Evolutionary conservation across 768 basidiomycete species (phyloP), one percentile per base, ranked within the genome.

Genomic region (Russula griseocarnosa): DNA sequence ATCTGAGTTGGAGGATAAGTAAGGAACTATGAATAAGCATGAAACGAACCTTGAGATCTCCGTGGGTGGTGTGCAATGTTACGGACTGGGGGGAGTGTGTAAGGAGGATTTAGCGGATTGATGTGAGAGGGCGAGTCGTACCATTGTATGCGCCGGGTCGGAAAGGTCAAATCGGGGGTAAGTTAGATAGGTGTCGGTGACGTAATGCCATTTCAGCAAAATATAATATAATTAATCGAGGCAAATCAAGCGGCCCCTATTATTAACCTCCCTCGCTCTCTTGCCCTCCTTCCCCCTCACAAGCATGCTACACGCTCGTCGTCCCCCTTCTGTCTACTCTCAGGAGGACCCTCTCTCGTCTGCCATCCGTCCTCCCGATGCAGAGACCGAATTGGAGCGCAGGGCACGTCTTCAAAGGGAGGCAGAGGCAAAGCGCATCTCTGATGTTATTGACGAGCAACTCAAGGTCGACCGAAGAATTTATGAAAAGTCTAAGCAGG

Each of bases 21-120:
- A 42, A 51, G 60, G 46, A 34, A 34, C 14, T 13, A 26, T 51
- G 62, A 30, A 40, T 30, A 30, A 28, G 52, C 56, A 20, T 3
- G 58, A 42, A 42, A 51, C 24, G 59, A 75, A 92, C 94, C 85
- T 98, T 98, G 75, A 98, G 80, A 65, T 98, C 96, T 20, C 95
- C 95, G 70, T 88, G 88, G n/a, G 88, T 84, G 0, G 95, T 98
- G 74, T 98, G 89, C 57, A 98, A 80, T 8, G 95, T 98, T 46
- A 97, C 94, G 61, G 96, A 96, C 95, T 93, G 46, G 50, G 6
- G 20, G 3, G 11, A 20, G 55, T 54, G 71, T 60, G 67, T 54
- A 11, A n/a, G 22, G 8, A 11, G n/a, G 44, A 16, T 16, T 53
- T 18, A 47, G 52, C 63, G 69, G 67, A 5, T n/a, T n/a, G n/a